These are phyloP conservation scores for Pleurotus citrinopileatus DNA, from an alignment of 768 basidiomycete genomes.

Conservation along the genomic window DNA sequence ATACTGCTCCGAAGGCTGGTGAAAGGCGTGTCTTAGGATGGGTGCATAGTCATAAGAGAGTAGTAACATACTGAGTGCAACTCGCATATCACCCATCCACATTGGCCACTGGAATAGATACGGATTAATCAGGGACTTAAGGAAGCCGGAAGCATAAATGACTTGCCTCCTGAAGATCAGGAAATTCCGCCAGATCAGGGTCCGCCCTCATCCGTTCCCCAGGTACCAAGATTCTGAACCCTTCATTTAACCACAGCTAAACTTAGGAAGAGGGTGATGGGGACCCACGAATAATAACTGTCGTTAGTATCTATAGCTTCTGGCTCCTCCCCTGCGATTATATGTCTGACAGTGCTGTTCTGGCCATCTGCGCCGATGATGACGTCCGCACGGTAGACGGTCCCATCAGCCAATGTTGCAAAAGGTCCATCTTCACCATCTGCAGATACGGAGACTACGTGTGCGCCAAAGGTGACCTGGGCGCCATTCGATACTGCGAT, in stretches of 20 bases:
- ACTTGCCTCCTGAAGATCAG: slow-evolving; percentile 30
- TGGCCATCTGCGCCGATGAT: slow-evolving; percentile 52
- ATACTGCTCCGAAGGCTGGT: slow-evolving; percentile 21
- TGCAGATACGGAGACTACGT: slow-evolving; percentile 26
- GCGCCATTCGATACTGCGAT: slow-evolving; percentile 40
- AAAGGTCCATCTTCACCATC: slow-evolving; percentile 20
- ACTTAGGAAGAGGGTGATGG: not conserved
- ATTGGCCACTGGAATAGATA: slow-evolving; percentile 24
- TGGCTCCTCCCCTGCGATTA: slow-evolving; percentile 30
- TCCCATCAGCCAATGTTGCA: slow-evolving; percentile 31
- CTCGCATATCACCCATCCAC: slow-evolving; percentile 29
- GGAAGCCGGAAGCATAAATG: not conserved
- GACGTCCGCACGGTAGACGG: slow-evolving; percentile 37
- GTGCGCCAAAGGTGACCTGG: slow-evolving; percentile 28
- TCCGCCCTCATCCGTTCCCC: slow-evolving; percentile 34
- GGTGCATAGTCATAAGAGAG: too few species aligned
- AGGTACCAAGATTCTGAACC: slow-evolving; percentile 32
- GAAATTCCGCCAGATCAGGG: slow-evolving; percentile 30
- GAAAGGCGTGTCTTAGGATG: too few species aligned
- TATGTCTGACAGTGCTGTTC: slow-evolving; percentile 35
- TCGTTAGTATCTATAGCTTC: slow-evolving; percentile 22
- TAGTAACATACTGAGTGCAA: slow-evolving; percentile 22
- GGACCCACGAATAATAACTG: slow-evolving; percentile 37
- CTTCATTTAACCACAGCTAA: slow-evolving; percentile 1
- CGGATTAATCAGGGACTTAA: not conserved